Evolutionary conservation across 2,329 filamentous ascomycete species (phyloP).

Genomic region (Pezizomycotina sp.): DNA sequence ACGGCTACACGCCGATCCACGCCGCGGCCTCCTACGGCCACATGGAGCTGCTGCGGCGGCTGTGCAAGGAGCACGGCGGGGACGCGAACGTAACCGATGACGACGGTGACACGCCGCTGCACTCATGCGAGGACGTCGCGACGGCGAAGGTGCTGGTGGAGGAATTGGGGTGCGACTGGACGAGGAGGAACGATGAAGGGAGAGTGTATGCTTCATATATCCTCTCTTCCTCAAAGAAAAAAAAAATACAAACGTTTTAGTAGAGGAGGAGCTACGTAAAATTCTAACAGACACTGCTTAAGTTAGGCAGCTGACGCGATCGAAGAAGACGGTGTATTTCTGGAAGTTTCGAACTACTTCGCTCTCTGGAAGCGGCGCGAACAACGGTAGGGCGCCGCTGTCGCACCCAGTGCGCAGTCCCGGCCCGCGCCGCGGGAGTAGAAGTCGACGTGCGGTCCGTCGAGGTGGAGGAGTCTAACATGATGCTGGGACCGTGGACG

Average conservation of each 20-base stretch:
- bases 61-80: constrained; percentile 62
- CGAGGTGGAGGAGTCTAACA: constrained; percentile 43
- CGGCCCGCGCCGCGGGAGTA: constrained; percentile 54
- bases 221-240: background rate
- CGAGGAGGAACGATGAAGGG: constrained; percentile 53
- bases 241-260: too few relatives aligned
- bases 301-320: constrained; percentile 46
- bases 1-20: constrained; percentile 88
- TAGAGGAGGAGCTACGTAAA: too few relatives aligned
- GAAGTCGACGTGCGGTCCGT: constrained; percentile 63
- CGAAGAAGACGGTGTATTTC: constrained; percentile 56
- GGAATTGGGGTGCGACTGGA: constrained; percentile 56
- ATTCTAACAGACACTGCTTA: too few relatives aligned
- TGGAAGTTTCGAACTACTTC: too few relatives aligned
- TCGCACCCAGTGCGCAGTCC: constrained; percentile 18
- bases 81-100: constrained; percentile 71
- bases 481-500: constrained; percentile 53
- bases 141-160: constrained; percentile 67
- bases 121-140: constrained; percentile 68
- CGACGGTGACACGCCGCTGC: constrained; percentile 86
- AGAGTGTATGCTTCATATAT: constrained; percentile 45
- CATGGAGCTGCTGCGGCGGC: constrained; percentile 54
- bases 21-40: constrained; percentile 89
- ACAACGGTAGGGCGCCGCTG: constrained; percentile 14
- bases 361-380: constrained; percentile 23